A percentile compares a stretch with the other conserved stretches of the same genome.
Conservation (phyloP, 257 asterid species). For the Anisodus acutangulus region DNA sequence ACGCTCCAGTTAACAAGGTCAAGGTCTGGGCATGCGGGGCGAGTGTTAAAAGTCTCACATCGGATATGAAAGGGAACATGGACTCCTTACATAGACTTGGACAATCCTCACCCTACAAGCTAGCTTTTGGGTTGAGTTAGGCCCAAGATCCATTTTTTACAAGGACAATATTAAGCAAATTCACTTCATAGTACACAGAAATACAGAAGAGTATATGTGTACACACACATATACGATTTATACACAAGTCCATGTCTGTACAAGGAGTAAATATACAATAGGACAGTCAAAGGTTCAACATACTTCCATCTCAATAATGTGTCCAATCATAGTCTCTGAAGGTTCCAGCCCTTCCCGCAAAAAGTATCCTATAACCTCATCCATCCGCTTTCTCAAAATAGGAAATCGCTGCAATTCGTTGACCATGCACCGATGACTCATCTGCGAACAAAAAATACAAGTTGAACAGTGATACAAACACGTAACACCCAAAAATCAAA, state of each 20-base stretch:
- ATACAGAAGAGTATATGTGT: neutral
- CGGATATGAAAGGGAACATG: no score
- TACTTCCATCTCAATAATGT: conserved; percentile 93
- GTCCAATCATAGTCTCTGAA: conserved; percentile 84
- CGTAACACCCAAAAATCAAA: neutral
- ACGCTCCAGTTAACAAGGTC: no score
- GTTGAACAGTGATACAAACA: conserved; percentile 16
- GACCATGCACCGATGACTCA: conserved; percentile 86
- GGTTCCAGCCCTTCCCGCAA: conserved; percentile 87
- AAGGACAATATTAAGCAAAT: neutral
- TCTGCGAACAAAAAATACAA: conserved; percentile 44
- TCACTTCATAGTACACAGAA: conserved; percentile 5
- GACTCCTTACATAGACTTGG: no score
- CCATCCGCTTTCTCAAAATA: conserved; percentile 70
- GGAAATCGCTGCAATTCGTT: conserved; percentile 92
- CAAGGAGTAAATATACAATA: neutral
- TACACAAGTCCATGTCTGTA: neutral
- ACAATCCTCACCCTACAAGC: no score
- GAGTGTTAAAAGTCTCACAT: no score
- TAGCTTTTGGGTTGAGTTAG: no score
- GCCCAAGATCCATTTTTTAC: no score
- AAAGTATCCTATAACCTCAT: conserved; percentile 75
- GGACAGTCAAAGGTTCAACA: neutral
- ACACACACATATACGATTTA: neutral
- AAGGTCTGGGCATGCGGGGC: no score